These are phyloP conservation scores for Tuber calosporum DNA, from an alignment of 495 filamentous ascomycete species.

Conservation along the genomic window DNA sequence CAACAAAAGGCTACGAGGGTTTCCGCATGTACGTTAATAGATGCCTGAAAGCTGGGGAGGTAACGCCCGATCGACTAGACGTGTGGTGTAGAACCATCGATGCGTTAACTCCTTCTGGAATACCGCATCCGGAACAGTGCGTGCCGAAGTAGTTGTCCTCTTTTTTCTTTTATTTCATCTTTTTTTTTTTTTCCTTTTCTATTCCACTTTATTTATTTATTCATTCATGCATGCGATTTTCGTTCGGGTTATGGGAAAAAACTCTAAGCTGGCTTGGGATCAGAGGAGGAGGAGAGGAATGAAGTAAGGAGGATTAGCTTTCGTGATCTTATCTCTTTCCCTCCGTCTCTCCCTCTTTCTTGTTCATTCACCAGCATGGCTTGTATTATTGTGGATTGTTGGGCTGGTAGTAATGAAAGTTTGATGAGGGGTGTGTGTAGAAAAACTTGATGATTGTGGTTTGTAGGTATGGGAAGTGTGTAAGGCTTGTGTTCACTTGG, in stretches of 20 bases:
- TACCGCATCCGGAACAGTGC: conserved; percentile 5
- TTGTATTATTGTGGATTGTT: neutral
- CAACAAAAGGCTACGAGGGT: neutral
- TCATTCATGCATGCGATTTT: too few species aligned
- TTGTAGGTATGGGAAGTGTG: neutral
- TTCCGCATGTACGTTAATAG: conserved; percentile 18
- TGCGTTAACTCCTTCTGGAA: conserved; percentile 5
- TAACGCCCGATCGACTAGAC: neutral
- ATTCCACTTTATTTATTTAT: too few species aligned
- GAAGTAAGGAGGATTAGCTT: neutral
- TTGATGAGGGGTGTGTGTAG: neutral
- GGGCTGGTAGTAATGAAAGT: neutral
- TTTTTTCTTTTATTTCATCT: neutral
- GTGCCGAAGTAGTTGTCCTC: neutral
- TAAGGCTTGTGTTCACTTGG: neutral
- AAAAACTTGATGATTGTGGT: neutral
- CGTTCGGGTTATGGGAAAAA: neutral
- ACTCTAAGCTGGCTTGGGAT: neutral
- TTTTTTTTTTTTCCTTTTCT: too few species aligned
- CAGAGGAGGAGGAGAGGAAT: neutral
- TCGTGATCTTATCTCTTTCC: neutral
- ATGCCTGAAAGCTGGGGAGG: conserved; percentile 9
- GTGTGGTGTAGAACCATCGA: conserved; percentile 11
- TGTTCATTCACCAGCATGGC: too few species aligned
- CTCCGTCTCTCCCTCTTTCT: neutral